Base-by-base conservation (phyloP, 2,329 filamentous ascomycete genomes). In the Neurospora sp. region DNA sequence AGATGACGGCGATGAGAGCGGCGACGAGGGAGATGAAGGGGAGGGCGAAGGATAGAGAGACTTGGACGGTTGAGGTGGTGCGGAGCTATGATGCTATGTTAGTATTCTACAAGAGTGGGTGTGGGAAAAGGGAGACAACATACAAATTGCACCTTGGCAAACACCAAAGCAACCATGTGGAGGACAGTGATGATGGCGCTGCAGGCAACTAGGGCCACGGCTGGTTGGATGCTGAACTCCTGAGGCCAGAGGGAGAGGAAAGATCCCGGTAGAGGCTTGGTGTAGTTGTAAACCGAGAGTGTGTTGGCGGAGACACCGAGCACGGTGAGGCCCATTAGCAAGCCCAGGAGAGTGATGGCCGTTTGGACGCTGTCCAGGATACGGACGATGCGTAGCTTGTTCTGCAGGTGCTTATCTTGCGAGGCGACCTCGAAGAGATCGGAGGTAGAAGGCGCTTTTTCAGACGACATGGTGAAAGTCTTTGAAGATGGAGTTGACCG, bases 181-280 rank as follows among this genome's bases (percentile, higher is more conserved):
- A 82, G 77, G 8, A 86, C 69, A 6, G 84, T 76, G 8, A 88
- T 81, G 66, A 89, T 78, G 40, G 80, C 77, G 67, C 86, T 83
- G 43, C 84, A 84, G 36, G 80, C 82, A 19, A 89, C 82, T 36
- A 89, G 80, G 8, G 86, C 85, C 38, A 86, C 78, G 3, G 85
- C 87, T 2, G 87, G 87, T 66, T 85, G 81, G 40, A 87, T 76
- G 75, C 89, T 83, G 75, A 89, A 86, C 38, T 83, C 78, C 15
- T 81, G 78, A 0, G 88, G 88, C 88, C 88, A 90, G 67, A 89
- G 75, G 0, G 86, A 81, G 19, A 89, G 81, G 28, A 84, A 74
- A 74, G 81, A 85, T 66, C 83, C 81, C 19, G 76, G 76, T 0
- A 84, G 74, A 17, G 86, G 76, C 69, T 84, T 81, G 1, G 88